Base-by-base conservation (phyloP, 768 basidiomycete genomes). In the Suillus subluteus region DNA sequence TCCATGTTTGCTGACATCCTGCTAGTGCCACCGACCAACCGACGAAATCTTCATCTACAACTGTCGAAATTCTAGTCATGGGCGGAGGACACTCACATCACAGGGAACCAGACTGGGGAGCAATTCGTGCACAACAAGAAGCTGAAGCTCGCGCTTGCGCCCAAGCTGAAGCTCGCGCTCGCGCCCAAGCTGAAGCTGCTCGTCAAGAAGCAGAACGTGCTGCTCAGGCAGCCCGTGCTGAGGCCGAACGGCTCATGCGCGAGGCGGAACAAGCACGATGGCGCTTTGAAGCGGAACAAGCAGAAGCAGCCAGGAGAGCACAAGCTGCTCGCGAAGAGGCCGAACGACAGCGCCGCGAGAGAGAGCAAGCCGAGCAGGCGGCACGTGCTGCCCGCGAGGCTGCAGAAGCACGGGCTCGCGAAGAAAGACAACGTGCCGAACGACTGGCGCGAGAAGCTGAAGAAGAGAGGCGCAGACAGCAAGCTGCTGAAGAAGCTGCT, bases 21-120 rank as follows among this genome's bases (percentile, higher is more conserved):
- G 18, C 18, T 21, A 43, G 59, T 44, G 37, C 35, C 6, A 56
- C 35, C 11, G 41, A 59, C 58, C 26, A 44, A 64, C 23, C 26
- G 43, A 64, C 40, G 12, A 26, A 23, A 59, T 43, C 44, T 48
- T 55, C 37, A 32, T 43, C 8, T 26, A 44, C 37, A 26, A 44
- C 0, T 23, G 6, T 12, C 37, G 32, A 56, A 65, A 18, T 43
- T 11, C 38, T 12, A 43, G 9, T 30, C 40, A 77, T 77, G 74
- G 76, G 76, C 15, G 74, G 71, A 23, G 67, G 68, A 12, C 70
- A 73, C n/a, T 76, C 75, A 12, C 71, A 48, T 30, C 71, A 76
- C 37, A 63, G 56, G 4, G 72, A 73, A 58, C 75, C 70, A 0
- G 66, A 71, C 12, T 74, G 76, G 70, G 63, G 38, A 9, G 71